These are phyloP conservation scores for Pisolithus thermaeus DNA, from an alignment of 1,284 basidiomycete genomes.

Conservation along the genomic window DNA sequence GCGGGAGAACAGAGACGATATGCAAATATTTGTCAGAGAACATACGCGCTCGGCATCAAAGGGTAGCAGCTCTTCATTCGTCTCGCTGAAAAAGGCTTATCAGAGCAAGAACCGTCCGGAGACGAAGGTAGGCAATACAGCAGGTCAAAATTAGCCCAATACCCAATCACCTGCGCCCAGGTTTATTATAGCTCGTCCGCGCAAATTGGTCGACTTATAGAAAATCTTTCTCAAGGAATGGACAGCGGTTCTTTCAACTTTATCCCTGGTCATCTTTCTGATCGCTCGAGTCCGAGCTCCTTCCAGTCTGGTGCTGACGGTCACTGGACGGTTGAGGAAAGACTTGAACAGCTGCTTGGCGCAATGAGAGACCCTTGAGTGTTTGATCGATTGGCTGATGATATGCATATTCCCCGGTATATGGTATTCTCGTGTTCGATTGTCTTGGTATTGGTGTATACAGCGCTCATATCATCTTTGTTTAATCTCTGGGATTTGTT, in stretches of 20 bases:
- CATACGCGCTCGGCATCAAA: conserved; percentile 62
- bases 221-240: conserved; percentile 69
- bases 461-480: conserved; percentile 6
- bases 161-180: conserved; percentile 33
- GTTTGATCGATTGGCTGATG: conserved; percentile 17
- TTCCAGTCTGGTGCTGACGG: conserved; percentile 54
- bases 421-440: conserved; percentile 10
- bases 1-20: conserved; percentile 46
- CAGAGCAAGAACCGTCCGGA: conserved; percentile 60
- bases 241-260: conserved; percentile 80
- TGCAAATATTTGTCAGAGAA: conserved; percentile 70
- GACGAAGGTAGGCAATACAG: conserved; percentile 57
- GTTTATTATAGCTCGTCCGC: conserved; percentile 74
- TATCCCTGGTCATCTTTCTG: conserved; percentile 33
- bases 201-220: conserved; percentile 75
- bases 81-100: conserved; percentile 51
- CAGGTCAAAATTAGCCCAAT: conserved; percentile 8
- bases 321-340: conserved; percentile 69
- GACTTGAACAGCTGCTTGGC: conserved; percentile 67
- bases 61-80: conserved; percentile 54
- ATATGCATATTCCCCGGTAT: conserved; percentile 14
- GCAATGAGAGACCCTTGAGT: conserved; percentile 39
- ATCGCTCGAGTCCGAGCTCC: conserved; percentile 55
- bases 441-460: conserved; percentile 12
- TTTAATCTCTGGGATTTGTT: conserved; percentile 30